Percentiles rank a stretch among this genome's conserved stretches.
These are phyloP conservation scores for Sclerotinia spermophila DNA, from an alignment of 2,329 filamentous ascomycete species.

Conservation along the genomic window DNA sequence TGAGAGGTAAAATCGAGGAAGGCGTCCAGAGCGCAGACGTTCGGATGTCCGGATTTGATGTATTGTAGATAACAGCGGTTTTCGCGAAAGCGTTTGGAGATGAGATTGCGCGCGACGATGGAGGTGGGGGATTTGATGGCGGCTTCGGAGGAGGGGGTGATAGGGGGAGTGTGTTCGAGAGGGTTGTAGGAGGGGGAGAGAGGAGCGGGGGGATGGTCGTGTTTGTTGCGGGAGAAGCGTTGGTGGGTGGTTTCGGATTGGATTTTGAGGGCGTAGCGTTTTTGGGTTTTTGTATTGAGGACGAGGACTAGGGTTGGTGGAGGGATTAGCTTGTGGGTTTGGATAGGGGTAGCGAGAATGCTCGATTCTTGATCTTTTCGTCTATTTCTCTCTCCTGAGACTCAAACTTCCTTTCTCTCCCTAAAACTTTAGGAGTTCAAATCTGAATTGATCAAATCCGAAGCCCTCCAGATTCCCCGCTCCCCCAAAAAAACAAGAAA, in stretches of 20 bases:
- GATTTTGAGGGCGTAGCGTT: not conserved
- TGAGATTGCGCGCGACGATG: not conserved
- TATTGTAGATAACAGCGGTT: not conserved
- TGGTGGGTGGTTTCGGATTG: not conserved
- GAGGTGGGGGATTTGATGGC: not conserved
- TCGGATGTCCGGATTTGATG: not conserved
- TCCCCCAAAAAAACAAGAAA: not conserved
- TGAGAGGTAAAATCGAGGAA: not conserved
- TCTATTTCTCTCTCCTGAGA: not conserved
- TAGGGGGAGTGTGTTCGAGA: not conserved
- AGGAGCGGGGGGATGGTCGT: not conserved
- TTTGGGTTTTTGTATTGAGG: not conserved
- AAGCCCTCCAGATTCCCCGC: not conserved
- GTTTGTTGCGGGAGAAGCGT: not conserved
- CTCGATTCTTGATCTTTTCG: not conserved
- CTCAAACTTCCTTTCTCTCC: not conserved
- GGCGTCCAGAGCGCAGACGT: not conserved
- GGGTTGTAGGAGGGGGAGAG: not conserved
- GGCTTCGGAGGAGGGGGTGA: not conserved
- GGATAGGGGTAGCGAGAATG: not conserved
- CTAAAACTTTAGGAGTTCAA: rapidly evolving
- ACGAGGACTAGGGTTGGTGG: not conserved
- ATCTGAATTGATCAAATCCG: too few relatives aligned
- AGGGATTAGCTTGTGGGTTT: not conserved
- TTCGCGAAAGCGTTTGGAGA: not conserved